A percentile compares a stretch with the other conserved stretches of the same genome.
phyloP scores from a whole-genome alignment of 352 stramenopile species.

The Phytopythium cucurbitacearum region DNA sequence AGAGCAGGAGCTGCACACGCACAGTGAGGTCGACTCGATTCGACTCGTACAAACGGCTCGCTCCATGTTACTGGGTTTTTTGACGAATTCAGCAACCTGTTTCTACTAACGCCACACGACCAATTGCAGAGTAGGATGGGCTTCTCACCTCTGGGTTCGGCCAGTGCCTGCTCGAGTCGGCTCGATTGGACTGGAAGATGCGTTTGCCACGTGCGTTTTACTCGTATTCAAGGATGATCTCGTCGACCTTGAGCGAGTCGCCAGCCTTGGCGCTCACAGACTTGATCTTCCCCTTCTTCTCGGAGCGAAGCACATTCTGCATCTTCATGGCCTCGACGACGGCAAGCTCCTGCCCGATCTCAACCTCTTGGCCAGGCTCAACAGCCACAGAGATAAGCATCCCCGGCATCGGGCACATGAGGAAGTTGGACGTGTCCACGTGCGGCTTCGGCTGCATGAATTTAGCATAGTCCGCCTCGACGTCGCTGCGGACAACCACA shows the following conservation, averaged over 20 bases:
- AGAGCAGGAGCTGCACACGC: too few relatives aligned
- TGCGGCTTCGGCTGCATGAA: constrained; percentile 91
- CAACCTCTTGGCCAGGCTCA: constrained; percentile 87
- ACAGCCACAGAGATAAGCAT: constrained; percentile 86
- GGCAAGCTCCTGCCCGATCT: constrained; percentile 91
- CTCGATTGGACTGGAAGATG: too few relatives aligned
- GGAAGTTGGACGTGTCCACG: constrained; percentile 88
- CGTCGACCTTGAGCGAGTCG: constrained; percentile 88
- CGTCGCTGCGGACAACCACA: constrained; percentile 83
- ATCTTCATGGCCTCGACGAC: constrained; percentile 99
- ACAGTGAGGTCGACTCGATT: too few relatives aligned
- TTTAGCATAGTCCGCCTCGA: constrained; percentile 80
- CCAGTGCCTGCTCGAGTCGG: too few relatives aligned
- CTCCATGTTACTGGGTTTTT: too few relatives aligned
- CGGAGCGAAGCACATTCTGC: constrained; percentile 94
- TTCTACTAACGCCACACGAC: too few relatives aligned
- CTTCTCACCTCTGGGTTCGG: too few relatives aligned
- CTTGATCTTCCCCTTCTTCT: constrained; percentile 86
- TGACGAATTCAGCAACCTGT: too few relatives aligned
- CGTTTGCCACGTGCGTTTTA: constrained; percentile 16
- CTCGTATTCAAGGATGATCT: constrained; percentile 91
- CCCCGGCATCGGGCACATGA: constrained; percentile 95
- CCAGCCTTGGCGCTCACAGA: constrained; percentile 80
- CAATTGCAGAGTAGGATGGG: too few relatives aligned
- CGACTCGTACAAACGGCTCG: too few relatives aligned